Evolutionary conservation across 2,329 filamentous ascomycete species (phyloP).

Genomic region (Lachnellula cervina): DNA sequence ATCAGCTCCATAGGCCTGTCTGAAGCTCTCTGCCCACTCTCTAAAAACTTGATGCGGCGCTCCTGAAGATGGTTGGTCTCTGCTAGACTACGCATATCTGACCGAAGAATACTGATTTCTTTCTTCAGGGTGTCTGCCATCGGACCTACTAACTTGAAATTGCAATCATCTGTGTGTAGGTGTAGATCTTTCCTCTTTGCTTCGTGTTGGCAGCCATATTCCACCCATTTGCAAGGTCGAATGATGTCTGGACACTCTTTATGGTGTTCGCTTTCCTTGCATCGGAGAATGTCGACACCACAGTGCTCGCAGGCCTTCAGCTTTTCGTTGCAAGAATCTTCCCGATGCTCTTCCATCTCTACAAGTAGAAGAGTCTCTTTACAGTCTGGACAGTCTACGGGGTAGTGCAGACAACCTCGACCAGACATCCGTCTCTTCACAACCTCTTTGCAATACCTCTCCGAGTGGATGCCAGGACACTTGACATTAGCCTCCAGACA

Average conservation of each 20-base stretch:
- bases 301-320: constrained; percentile 26
- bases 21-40: constrained; percentile 31
- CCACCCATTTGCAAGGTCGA: constrained; percentile 42
- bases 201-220: constrained; percentile 44
- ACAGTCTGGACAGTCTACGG: constrained; percentile 51
- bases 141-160: constrained; percentile 48
- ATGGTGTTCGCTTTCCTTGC: constrained; percentile 29
- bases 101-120: constrained; percentile 35
- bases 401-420: constrained; percentile 51
- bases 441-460: constrained; percentile 45
- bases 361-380: constrained; percentile 41
- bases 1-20: constrained; percentile 22
- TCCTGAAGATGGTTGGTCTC: constrained; percentile 39
- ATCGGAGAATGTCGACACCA: constrained; percentile 22
- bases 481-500: constrained; percentile 51
- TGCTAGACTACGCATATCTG: constrained; percentile 42
- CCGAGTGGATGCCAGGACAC: constrained; percentile 41
- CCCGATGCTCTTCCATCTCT: constrained; percentile 43
- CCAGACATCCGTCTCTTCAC: constrained; percentile 47
- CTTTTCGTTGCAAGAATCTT: constrained; percentile 41
- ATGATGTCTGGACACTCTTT: constrained; percentile 42
- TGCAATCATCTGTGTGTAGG: constrained; percentile 45
- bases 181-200: constrained; percentile 38
- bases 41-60: constrained; percentile 39
- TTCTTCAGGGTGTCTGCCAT: constrained; percentile 44